A percentile compares a stretch with the other conserved stretches of the same genome.
Evolutionary conservation across 2,329 filamentous ascomycete genomes (phyloP).

Genomic region (Coniochaeta hoffmannii): DNA sequence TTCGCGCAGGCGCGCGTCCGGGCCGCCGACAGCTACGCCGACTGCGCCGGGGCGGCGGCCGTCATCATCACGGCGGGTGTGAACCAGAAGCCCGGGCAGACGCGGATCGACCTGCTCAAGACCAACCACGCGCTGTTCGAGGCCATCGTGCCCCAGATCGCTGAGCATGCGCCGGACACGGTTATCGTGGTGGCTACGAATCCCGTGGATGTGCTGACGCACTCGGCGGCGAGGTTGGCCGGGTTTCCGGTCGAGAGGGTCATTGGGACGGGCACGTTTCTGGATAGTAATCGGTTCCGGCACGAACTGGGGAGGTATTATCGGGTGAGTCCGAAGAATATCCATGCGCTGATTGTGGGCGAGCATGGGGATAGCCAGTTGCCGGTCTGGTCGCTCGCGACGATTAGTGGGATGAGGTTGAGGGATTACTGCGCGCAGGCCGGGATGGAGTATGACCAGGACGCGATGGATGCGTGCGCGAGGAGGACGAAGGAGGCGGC

Average conservation of each 20-base stretch:
- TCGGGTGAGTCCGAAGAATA: conserved; percentile 20
- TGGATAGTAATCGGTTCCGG: conserved; percentile 22
- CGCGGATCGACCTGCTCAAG: conserved; percentile 22
- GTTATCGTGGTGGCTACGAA: conserved; percentile 25
- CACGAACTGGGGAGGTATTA: conserved; percentile 18
- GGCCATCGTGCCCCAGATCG: conserved; percentile 19
- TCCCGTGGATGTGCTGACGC: conserved; percentile 23
- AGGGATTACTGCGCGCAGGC: conserved; percentile 17
- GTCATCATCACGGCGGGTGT: conserved; percentile 25
- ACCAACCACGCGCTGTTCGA: conserved; percentile 22
- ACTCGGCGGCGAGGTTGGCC: conserved; percentile 18
- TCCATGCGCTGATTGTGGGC: conserved; percentile 23
- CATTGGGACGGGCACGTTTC: conserved; percentile 22
- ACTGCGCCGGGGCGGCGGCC: conserved; percentile 19
- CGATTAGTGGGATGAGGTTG: conserved; percentile 21
- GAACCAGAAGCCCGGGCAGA: conserved; percentile 25
- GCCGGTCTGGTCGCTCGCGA: conserved; percentile 23
- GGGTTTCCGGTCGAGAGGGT: conserved; percentile 22
- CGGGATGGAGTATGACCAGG: conserved; percentile 15
- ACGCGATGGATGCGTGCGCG: conserved; percentile 16
- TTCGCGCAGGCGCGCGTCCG: conserved; percentile 20
- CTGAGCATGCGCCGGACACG: conserved; percentile 18
- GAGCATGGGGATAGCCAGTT: conserved; percentile 25
- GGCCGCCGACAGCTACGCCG: conserved; percentile 17
- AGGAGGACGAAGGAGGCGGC: conserved; percentile 19